Conservation (phyloP, 345 rosid species). For the Combretum micranthum region DNA sequence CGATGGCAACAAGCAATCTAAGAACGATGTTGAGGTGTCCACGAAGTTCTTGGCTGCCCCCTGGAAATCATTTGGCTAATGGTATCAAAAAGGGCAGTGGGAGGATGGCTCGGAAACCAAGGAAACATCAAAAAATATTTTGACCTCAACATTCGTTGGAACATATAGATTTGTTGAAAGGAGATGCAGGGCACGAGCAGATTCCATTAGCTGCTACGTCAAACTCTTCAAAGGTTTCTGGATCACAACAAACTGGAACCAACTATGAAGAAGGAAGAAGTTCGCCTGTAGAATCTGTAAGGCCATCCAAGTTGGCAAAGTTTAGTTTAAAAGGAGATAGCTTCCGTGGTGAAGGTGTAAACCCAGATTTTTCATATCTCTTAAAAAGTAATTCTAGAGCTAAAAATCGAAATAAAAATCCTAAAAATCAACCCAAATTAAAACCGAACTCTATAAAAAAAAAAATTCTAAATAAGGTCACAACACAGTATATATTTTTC, state of each 20-base stretch:
- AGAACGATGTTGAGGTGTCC: constrained; percentile 11
- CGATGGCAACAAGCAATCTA: constrained; percentile 12
- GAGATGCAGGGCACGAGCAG: constrained; percentile 30
- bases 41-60: constrained; percentile 5
- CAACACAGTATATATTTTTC: too few relatives aligned
- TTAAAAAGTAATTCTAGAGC: too few relatives aligned
- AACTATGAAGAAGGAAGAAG: constrained; percentile 28
- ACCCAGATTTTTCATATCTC: too few relatives aligned
- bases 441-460: too few relatives aligned
- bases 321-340: constrained; percentile 17
- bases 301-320: constrained; percentile 22
- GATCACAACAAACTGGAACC: constrained; percentile 26
- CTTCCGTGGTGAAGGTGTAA: constrained; percentile 20
- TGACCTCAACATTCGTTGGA: constrained; percentile 13
- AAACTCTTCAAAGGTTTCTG: constrained; percentile 58
- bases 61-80: constrained; percentile 23
- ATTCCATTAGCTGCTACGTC: constrained; percentile 39
- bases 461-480: too few relatives aligned
- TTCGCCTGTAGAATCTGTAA: constrained; percentile 53
- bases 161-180: constrained; percentile 23
- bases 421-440: too few relatives aligned
- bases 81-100: constrained; percentile 22
- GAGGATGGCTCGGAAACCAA: constrained; percentile 12
- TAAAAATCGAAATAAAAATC: too few relatives aligned
- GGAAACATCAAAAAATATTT: constrained; percentile 15